These are phyloP conservation scores for Oryza punctata DNA, from an alignment of 176 grass and related monocot genomes.

Conservation along the genomic window DNA sequence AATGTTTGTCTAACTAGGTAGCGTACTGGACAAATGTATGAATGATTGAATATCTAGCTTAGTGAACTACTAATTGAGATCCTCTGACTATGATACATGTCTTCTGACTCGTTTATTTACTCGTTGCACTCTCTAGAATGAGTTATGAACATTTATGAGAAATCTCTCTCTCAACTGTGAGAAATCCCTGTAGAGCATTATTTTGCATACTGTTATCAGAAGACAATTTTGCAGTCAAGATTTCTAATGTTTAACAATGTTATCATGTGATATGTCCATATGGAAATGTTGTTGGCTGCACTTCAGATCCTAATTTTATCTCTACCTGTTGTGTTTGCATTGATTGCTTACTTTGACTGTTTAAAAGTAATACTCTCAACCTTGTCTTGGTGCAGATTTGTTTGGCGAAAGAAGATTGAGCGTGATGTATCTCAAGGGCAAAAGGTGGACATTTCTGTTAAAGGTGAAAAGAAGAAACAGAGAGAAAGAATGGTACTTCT, in stretches of 20 bases:
- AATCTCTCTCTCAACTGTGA: not conserved
- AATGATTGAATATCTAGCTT: not conserved
- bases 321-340: slow-evolving; percentile 13
- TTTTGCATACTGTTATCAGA: not conserved
- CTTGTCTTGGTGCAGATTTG: slow-evolving; percentile 60
- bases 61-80: not conserved
- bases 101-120: not conserved
- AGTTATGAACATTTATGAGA: not conserved
- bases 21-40: not conserved
- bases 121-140: not conserved
- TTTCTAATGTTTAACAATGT: not conserved
- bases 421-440: slow-evolving; percentile 78
- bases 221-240: not conserved
- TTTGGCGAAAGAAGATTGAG: slow-evolving; percentile 99
- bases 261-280: not conserved
- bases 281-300: slow-evolving; percentile 20
- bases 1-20: not conserved
- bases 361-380: slow-evolving; percentile 22
- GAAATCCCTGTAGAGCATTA: not conserved
- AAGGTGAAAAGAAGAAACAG: slow-evolving; percentile 82
- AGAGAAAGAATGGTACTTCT: slow-evolving; percentile 87
- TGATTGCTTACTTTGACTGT: slow-evolving; percentile 4
- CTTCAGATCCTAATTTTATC: slow-evolving; percentile 8
- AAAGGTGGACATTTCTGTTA: slow-evolving; percentile 84
- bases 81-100: not conserved